Percentiles rank a stretch among this genome's conserved stretches.
Conservation (phyloP, 345 rosid species). For the Boechera stricta region DNA sequence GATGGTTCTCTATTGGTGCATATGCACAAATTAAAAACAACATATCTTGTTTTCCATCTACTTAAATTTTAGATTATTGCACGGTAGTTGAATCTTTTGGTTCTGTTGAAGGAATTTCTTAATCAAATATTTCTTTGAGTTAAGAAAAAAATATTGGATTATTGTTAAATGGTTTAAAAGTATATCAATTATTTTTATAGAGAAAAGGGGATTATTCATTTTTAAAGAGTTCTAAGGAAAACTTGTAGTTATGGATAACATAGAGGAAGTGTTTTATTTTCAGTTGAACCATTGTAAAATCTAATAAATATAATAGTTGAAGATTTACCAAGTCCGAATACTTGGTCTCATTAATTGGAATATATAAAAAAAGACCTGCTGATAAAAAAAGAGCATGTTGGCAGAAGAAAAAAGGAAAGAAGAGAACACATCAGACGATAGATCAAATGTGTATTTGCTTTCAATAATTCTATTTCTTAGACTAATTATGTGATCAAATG, state of each 20-base stretch:
- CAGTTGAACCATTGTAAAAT: background rate
- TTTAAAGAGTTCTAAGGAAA: background rate
- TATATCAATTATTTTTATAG: background rate
- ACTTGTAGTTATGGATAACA: slow-evolving; percentile 8
- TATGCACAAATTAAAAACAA: background rate
- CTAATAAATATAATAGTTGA: background rate
- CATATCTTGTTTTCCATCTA: no score
- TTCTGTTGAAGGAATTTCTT: no score
- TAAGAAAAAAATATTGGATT: background rate
- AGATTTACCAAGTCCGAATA: background rate
- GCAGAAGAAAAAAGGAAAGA: no score
- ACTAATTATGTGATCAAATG: background rate
- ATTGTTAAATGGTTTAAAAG: slow-evolving; percentile 4
- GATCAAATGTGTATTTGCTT: slow-evolving; percentile 11
- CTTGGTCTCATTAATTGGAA: slow-evolving; percentile 18
- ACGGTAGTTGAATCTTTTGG: no score
- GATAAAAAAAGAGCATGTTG: slow-evolving; percentile 3
- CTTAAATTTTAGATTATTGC: no score
- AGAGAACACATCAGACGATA: background rate
- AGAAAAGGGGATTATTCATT: background rate
- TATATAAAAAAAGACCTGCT: background rate
- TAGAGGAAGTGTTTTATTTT: background rate
- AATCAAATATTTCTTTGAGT: no score
- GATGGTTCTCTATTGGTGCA: slow-evolving; percentile 11
- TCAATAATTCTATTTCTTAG: slow-evolving; percentile 22